Base-by-base conservation (phyloP, 345 rosid genomes). In the Bretschneidera sinensis region DNA sequence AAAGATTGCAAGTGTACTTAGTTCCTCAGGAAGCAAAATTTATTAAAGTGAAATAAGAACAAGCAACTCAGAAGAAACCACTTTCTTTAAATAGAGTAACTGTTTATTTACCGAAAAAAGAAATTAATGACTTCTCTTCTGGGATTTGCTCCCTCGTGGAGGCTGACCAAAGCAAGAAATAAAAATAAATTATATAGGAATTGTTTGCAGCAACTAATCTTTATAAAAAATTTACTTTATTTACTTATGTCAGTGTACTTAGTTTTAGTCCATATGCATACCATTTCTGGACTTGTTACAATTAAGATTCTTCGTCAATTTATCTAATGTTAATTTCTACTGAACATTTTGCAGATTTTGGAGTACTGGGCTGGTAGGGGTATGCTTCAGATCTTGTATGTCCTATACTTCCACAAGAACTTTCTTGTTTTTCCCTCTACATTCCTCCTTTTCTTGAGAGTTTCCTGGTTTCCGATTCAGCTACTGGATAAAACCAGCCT, bases 371-470 rank as follows among this genome's bases (percentile, higher is more conserved):
- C 68, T 78, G 96, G 95, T 5, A 81, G 99, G 83, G 96, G 97
- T 57, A 90, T 90, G 99, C 96, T 94, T 79, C 97, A 94, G 72
- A 94, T 94, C 75, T 94, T 90, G 99, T 94, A 84, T 70, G 96
- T 84, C 55, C 51, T 54, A 17, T 39, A 14, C 6, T 39, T 39
- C 1, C n/a, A 5, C 45, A 39, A 5, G 15, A 39, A 11, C 15
- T 11, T n/a, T n/a, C n/a, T 39, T 39, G 15, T 39, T 39, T 39
- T 39, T 39, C 10, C 45, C 45, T 11, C 45, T 39, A 1, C 16
- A 4, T 39, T 39, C 45, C 45, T 4, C 10, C 10, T 2, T 39
- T 9, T 39, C 45, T 39, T 39, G 45, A 39, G 15, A 39, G 11
- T 39, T 39, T 39, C 45, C 45, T 39, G 45, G 11, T 39, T 7